phyloP scores from a whole-genome alignment of 1,139 yeast genomes.

The Eremothecium sinecaudum region DNA sequence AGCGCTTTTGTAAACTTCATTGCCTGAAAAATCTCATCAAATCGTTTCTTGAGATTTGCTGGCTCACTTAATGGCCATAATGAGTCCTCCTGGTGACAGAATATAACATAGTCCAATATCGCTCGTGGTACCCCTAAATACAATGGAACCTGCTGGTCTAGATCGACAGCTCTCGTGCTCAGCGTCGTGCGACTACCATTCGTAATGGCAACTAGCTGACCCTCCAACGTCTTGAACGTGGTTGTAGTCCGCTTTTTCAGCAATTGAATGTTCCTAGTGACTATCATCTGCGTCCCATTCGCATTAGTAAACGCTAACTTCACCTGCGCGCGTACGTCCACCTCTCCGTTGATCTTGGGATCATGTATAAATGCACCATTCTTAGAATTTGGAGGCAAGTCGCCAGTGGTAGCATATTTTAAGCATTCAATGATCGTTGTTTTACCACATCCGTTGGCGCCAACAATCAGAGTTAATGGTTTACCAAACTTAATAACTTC shows the following conservation, averaged over 20 bases:
- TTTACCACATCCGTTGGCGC: slow-evolving; percentile 97
- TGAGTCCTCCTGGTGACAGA: slow-evolving; percentile 96
- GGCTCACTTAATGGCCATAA: slow-evolving; percentile 97
- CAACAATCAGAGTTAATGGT: slow-evolving; percentile 89
- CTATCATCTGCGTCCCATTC: slow-evolving; percentile 69
- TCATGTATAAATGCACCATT: slow-evolving; percentile 97
- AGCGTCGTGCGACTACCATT: slow-evolving; percentile 63
- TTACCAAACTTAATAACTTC: slow-evolving; percentile 85
- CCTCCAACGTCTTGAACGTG: slow-evolving; percentile 85
- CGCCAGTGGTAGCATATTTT: slow-evolving; percentile 91
- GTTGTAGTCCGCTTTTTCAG: slow-evolving; percentile 50
- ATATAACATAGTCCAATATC: slow-evolving; percentile 81
- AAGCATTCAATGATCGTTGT: slow-evolving; percentile 94
- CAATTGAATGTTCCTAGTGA: slow-evolving; percentile 76
- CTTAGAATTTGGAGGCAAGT: slow-evolving; percentile 87
- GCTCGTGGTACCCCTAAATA: slow-evolving; percentile 84
- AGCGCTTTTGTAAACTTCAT: slow-evolving; percentile 85
- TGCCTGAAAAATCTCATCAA: slow-evolving; percentile 95
- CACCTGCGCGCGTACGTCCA: slow-evolving; percentile 79
- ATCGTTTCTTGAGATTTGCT: slow-evolving; percentile 73
- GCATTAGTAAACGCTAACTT: slow-evolving; percentile 75
- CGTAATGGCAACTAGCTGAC: slow-evolving; percentile 63
- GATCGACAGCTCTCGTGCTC: slow-evolving; percentile 75
- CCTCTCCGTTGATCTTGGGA: slow-evolving; percentile 71
- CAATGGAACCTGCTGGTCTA: slow-evolving; percentile 72